Percentiles rank a stretch among this genome's conserved stretches.
Evolutionary conservation across 78 protist species (phyloP).

Genomic region (Emiliania huxleyi): DNA sequence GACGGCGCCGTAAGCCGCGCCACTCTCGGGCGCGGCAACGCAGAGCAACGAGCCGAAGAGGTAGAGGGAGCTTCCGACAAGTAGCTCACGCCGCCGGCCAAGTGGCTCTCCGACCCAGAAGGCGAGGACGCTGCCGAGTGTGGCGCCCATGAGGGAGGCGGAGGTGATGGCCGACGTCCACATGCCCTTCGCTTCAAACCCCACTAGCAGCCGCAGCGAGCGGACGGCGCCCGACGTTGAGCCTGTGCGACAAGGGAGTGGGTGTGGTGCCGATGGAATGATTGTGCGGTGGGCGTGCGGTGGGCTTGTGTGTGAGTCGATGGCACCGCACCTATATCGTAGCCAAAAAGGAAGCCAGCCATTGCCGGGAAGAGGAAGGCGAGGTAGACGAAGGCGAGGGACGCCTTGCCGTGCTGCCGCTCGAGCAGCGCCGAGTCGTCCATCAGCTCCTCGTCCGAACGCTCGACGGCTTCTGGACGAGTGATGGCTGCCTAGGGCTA

Average conservation of each 20-base stretch:
- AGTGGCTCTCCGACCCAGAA: neutral
- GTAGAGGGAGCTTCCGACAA: neutral
- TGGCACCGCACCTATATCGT: too few relatives aligned
- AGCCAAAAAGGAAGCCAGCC: slow-evolving; percentile 7
- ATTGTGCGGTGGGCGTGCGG: too few relatives aligned
- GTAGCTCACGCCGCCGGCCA: slow-evolving; percentile 1
- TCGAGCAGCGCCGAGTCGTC: too few relatives aligned
- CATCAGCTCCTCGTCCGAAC: too few relatives aligned
- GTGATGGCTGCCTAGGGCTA: too few relatives aligned
- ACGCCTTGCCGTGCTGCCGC: too few relatives aligned
- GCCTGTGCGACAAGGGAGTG: too few relatives aligned
- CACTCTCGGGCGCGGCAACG: neutral
- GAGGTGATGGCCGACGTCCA: neutral
- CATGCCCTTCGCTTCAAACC: neutral
- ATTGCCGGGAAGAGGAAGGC: slow-evolving; percentile 8
- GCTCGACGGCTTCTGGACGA: too few relatives aligned
- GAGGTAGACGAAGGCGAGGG: too few relatives aligned
- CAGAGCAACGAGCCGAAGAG: neutral
- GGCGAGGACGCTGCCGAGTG: neutral
- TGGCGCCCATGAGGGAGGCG: neutral
- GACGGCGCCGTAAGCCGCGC: neutral
- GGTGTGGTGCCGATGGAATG: too few relatives aligned
- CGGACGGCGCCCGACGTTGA: neutral
- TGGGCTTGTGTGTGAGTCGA: too few relatives aligned
- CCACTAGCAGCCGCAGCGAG: neutral